A percentile compares a stretch with the other conserved stretches of the same genome.
Evolutionary conservation across 805 yeast genomes (phyloP).

Genomic region (Suhomyces faveliae): DNA sequence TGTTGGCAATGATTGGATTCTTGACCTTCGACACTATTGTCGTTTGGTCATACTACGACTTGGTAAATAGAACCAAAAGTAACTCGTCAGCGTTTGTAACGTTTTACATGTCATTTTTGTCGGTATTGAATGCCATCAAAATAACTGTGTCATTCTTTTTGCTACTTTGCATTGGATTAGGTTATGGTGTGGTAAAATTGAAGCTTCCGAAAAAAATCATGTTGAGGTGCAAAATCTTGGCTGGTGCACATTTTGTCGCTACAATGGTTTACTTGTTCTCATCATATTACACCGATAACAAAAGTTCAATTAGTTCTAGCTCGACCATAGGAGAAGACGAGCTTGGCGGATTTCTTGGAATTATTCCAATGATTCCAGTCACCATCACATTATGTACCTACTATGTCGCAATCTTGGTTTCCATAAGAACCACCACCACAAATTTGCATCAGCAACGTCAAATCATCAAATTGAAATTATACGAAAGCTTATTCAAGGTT

Average conservation of each 20-base stretch:
- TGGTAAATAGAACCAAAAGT: conserved; percentile 58
- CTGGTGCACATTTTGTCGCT: conserved; percentile 37
- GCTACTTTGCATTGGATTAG: conserved; percentile 79
- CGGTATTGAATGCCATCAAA: conserved; percentile 76
- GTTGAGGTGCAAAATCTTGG: conserved; percentile 53
- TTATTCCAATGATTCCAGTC: conserved; percentile 69
- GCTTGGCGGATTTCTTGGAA: conserved; percentile 44
- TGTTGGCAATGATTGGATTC: conserved; percentile 80
- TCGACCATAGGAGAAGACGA: conserved; percentile 51
- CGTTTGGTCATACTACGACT: conserved; percentile 89
- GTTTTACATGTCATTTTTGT: conserved; percentile 68
- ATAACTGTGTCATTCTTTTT: conserved; percentile 83
- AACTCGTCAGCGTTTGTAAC: conserved; percentile 60
- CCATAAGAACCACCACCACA: conserved; percentile 72
- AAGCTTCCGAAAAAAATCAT: conserved; percentile 72
- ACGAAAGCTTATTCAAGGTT: conserved; percentile 71
- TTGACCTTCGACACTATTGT: conserved; percentile 81
- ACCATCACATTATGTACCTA: conserved; percentile 66
- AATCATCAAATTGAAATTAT: conserved; percentile 84
- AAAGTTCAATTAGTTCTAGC: conserved; percentile 22
- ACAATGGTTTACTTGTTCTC: conserved; percentile 35
- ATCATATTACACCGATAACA: conserved; percentile 30
- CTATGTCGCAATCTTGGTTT: conserved; percentile 70
- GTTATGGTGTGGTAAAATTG: conserved; percentile 92
- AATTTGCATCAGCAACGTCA: conserved; percentile 83